A percentile compares a stretch with the other conserved stretches of the same genome.
phyloP scores from a whole-genome alignment of 2,329 filamentous ascomycete genomes.

The Trichoderma sp. region DNA sequence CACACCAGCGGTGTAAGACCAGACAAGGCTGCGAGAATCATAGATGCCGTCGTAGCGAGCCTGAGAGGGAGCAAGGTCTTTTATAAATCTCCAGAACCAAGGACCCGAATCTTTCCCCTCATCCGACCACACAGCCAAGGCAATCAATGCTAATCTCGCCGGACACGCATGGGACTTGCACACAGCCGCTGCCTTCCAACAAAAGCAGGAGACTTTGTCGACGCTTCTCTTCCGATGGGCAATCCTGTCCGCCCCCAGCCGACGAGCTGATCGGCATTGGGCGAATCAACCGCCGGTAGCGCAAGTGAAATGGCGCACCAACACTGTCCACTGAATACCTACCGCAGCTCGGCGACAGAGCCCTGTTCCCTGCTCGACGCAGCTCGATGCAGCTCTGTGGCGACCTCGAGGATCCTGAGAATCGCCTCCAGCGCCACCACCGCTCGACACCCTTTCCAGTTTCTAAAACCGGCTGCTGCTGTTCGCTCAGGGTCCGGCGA shows the following conservation, averaged over 20 bases:
- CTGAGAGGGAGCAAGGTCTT: conserved; percentile 17
- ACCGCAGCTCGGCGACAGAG: not conserved
- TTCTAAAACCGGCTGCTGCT: not conserved
- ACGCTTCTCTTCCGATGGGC: not conserved
- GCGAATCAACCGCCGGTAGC: conserved; percentile 17
- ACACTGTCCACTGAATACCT: not conserved
- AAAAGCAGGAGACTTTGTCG: not conserved
- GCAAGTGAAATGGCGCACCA: conserved; percentile 13
- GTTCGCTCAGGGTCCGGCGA: conserved; percentile 17
- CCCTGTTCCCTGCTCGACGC: conserved; percentile 14
- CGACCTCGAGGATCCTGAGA: not conserved
- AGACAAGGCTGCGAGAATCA: not conserved
- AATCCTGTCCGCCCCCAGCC: not conserved
- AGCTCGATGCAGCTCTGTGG: not conserved
- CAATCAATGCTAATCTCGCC: not conserved
- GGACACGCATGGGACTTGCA: not conserved
- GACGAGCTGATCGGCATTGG: conserved; percentile 19
- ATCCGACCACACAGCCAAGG: too few species aligned
- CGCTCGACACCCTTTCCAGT: not conserved
- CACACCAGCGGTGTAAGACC: not conserved
- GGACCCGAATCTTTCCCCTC: not conserved
- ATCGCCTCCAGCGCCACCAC: not conserved
- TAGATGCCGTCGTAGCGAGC: not conserved
- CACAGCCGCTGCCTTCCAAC: not conserved
- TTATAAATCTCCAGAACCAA: conserved; percentile 21